Conservation (phyloP, 768 basidiomycete genomes). For the Boletus pseudo-olivaceus region DNA sequence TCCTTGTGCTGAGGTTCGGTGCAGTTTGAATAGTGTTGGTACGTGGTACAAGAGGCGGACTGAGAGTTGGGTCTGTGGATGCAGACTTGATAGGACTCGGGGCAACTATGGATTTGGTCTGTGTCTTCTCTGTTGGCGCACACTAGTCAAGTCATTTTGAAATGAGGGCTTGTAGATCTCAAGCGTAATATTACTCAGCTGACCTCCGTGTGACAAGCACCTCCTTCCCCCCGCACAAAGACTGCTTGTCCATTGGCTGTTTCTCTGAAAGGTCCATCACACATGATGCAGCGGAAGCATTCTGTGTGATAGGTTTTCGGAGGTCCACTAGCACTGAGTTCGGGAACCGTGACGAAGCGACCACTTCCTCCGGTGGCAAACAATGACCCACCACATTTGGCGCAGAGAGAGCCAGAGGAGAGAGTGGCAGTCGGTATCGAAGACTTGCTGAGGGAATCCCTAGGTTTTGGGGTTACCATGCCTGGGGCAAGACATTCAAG, state of each 20-base stretch:
- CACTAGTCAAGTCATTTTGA: constrained; percentile 31
- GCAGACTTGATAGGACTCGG: constrained; percentile 11
- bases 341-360: constrained; percentile 70
- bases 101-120: constrained; percentile 10
- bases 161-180: constrained; percentile 7
- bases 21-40: constrained; percentile 16
- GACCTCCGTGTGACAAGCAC: constrained; percentile 67
- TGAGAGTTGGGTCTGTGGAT: constrained; percentile 5
- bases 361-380: constrained; percentile 57
- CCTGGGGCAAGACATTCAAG: constrained; percentile 16
- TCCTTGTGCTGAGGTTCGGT: constrained; percentile 1
- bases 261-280: constrained; percentile 62
- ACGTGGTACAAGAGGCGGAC: constrained; percentile 19
- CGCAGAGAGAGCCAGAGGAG: constrained; percentile 48
- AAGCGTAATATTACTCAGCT: constrained; percentile 1
- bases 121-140: constrained; percentile 37
- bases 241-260: constrained; percentile 57
- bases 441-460: constrained; percentile 22
- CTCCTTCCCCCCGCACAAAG: constrained; percentile 64
- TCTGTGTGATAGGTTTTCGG: constrained; percentile 68
- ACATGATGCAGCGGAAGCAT: constrained; percentile 73
- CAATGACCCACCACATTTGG: constrained; percentile 55
- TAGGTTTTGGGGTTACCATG: constrained; percentile 29
- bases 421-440: constrained; percentile 32
- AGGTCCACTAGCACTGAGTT: constrained; percentile 35